Percentiles rank a stretch among this genome's conserved stretches.
Evolutionary conservation across 306 rosid genomes (phyloP).

Genomic region (Pachyrhizus erosus): DNA sequence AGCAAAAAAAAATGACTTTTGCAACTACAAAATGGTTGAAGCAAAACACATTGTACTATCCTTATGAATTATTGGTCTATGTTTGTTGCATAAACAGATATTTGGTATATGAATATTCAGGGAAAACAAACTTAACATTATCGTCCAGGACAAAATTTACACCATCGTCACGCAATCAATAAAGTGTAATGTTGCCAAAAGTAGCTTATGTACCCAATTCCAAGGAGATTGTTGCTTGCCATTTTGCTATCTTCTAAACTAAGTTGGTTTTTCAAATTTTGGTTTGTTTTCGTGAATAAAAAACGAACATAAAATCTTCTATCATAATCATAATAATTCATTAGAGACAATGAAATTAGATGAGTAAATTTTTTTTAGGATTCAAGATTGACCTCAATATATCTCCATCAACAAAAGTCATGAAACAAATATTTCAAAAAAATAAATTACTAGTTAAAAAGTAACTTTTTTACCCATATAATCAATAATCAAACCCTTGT

Average conservation of each 20-base stretch:
- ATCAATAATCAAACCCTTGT: too few relatives aligned
- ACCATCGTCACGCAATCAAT: slow-evolving; percentile 4
- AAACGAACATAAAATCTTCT: slow-evolving; percentile 8
- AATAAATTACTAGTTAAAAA: too few relatives aligned
- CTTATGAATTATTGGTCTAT: slow-evolving; percentile 11
- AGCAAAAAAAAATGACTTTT: slow-evolving; percentile 13
- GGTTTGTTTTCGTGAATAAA: slow-evolving; percentile 21
- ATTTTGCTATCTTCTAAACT: slow-evolving; percentile 27
- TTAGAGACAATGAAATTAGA: neutral
- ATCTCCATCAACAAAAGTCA: too few relatives aligned
- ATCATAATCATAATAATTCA: neutral
- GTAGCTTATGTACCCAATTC: neutral
- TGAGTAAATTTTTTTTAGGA: too few relatives aligned
- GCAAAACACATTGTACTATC: neutral
- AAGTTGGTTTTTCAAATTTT: neutral
- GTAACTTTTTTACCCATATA: too few relatives aligned
- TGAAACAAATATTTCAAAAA: too few relatives aligned
- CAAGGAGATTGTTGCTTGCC: slow-evolving; percentile 31
- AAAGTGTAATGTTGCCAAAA: slow-evolving; percentile 36
- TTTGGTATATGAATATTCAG: neutral
- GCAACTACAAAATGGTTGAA: slow-evolving; percentile 1
- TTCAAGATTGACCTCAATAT: too few relatives aligned
- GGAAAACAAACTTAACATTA: neutral
- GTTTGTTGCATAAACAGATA: slow-evolving; percentile 23
- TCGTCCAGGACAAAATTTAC: neutral